A percentile compares a stretch with the other conserved stretches of the same genome.
Conservation (phyloP, 148 eudicot species). For the Tetragonia tetragonoides region DNA sequence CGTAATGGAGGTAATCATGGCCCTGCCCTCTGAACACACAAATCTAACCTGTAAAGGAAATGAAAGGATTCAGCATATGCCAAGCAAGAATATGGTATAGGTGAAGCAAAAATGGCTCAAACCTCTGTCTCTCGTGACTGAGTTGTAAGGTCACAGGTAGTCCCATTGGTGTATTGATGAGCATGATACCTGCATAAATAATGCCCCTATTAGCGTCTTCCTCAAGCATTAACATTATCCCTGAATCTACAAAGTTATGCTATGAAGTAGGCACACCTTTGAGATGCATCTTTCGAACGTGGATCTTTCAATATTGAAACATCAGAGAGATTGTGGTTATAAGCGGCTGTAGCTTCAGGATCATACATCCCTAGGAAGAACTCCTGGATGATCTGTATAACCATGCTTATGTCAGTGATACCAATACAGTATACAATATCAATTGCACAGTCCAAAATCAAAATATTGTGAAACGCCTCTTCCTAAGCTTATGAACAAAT, state of each 20-base stretch:
- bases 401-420: constrained; percentile 5
- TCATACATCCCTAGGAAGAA: constrained; percentile 79
- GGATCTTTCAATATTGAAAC: constrained; percentile 81
- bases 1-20: constrained; percentile 81
- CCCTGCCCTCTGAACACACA: constrained; percentile 89
- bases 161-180: constrained; percentile 82
- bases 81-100: constrained; percentile 13
- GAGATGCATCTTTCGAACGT: constrained; percentile 91
- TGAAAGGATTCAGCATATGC: background rate
- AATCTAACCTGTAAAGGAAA: constrained; percentile 66
- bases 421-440: background rate
- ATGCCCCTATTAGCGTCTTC: constrained; percentile 8
- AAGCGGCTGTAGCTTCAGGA: constrained; percentile 71
- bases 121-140: constrained; percentile 95
- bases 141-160: constrained; percentile 78
- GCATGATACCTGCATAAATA: constrained; percentile 75
- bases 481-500: background rate
- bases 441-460: background rate
- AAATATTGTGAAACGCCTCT: background rate
- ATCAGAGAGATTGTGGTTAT: constrained; percentile 73
- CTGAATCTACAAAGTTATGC: background rate
- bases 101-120: background rate
- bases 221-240: background rate
- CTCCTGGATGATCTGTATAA: constrained; percentile 73
- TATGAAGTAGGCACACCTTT: constrained; percentile 44